Percentiles rank a stretch among this genome's conserved stretches.
Evolutionary conservation across 352 stramenopile genomes (phyloP).

Genomic region (Plasmopara muralis): DNA sequence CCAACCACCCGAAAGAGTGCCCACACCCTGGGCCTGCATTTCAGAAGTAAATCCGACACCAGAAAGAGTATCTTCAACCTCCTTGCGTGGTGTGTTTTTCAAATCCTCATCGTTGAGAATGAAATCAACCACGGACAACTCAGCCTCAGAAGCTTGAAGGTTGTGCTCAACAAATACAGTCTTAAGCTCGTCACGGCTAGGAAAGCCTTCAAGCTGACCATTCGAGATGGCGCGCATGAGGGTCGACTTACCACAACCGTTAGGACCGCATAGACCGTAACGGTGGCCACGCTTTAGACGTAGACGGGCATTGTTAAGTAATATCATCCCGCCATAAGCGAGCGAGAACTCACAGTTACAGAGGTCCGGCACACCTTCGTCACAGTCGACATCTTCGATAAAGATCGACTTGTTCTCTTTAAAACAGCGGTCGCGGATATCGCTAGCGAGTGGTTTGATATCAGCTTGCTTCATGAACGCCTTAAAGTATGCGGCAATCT

Average conservation of each 20-base stretch:
- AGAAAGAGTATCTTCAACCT: constrained; percentile 88
- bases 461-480: constrained; percentile 60
- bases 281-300: constrained; percentile 87
- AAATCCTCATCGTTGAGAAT: constrained; percentile 85
- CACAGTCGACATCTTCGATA: constrained; percentile 94
- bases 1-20: constrained; percentile 93
- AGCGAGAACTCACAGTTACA: constrained; percentile 99
- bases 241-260: constrained; percentile 94
- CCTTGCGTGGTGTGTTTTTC: constrained; percentile 84
- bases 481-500: constrained; percentile 87
- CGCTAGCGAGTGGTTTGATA: constrained; percentile 56
- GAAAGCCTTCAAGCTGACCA: constrained; percentile 95
- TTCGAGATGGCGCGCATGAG: constrained; percentile 95
- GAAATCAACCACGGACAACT: constrained; percentile 82
- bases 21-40: constrained; percentile 90
- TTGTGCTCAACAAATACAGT: constrained; percentile 98
- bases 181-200: constrained; percentile 89
- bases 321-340: constrained; percentile 90
- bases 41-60: constrained; percentile 91
- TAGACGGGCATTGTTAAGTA: constrained; percentile 89
- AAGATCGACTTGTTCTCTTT: constrained; percentile 88
- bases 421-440: constrained; percentile 82
- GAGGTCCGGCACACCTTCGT: constrained; percentile 95
- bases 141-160: constrained; percentile 86
- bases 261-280: constrained; percentile 93